Base-by-base conservation (phyloP, 2,329 filamentous ascomycete species). In the Knoxdaviesia proteae region DNA sequence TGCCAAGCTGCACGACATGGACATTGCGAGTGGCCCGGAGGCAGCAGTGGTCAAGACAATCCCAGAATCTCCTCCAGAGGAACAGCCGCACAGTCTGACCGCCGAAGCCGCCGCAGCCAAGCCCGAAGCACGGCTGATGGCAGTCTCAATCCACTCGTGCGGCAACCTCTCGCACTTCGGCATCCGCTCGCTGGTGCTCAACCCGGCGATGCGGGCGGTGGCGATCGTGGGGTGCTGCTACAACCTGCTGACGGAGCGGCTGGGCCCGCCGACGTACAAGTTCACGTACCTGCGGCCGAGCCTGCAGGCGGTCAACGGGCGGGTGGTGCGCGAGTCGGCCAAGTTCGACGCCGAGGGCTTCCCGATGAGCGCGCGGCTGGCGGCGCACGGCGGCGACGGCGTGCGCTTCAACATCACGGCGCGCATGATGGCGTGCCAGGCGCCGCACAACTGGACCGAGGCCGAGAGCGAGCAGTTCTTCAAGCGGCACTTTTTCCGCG, bases 201-300 rank as follows among this genome's bases (percentile, higher is more conserved):
- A 94, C 54, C 79, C 81, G 0, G 72, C 77, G 5, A 87, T 96
- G 44, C 74, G 76, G 33, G 84, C 86, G n/a, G 80, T 96, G 29
- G 88, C 88, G 45, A 87, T 98, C 55, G 84, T 98, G 46, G 90
- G 90, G 39, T 98, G 90, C 64, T 98, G 90, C 67, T 96, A 98
- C 67, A 98, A 98, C 53, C 74, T 96, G 5, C 64, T 96, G 50
- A 94, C 88, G 0, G 90, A 96, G 60, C 77, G 83, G 45, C 71
- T 94, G 8, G 83, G 84, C 0, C 83, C 86, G 2, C 80, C 84
- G 11, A 86, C 84, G 0, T 88, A 83, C 64, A 94, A 94, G 57
- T 69, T 84, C 20, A 79, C 84, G 1, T 73, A 75, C 40, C 69
- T 88, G 34, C 78, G 86, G 6, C 80, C 82, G 3, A 75, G 65